A percentile compares a stretch with the other conserved stretches of the same genome.
phyloP scores from a whole-genome alignment of 495 filamentous ascomycete genomes.

The Friedmanniomyces endolithicus region DNA sequence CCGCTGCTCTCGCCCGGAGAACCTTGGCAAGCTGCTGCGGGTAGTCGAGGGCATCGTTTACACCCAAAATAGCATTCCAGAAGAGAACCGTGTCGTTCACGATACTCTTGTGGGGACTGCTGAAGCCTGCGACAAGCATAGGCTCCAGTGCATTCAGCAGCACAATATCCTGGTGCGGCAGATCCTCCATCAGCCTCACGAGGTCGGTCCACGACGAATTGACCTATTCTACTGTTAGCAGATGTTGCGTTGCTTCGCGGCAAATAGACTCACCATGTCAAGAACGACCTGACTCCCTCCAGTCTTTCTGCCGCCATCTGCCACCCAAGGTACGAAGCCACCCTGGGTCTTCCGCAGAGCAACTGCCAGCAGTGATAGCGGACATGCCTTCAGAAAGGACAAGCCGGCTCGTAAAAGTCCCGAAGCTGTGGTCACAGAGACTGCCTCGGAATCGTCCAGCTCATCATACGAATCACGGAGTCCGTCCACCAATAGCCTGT shows the following conservation, averaged over 20 bases:
- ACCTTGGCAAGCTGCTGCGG: slow-evolving; percentile 36
- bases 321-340: slow-evolving; percentile 48
- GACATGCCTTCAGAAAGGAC: slow-evolving; percentile 30
- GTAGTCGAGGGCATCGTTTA: slow-evolving; percentile 35
- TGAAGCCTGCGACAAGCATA: slow-evolving; percentile 45
- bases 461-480: slow-evolving; percentile 28
- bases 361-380: slow-evolving; percentile 23
- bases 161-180: slow-evolving; percentile 31
- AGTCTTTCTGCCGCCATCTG: slow-evolving; percentile 34
- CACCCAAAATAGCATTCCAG: slow-evolving; percentile 49
- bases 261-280: slow-evolving; percentile 1
- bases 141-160: slow-evolving; percentile 38
- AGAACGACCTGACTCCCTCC: neutral
- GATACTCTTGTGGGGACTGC: slow-evolving; percentile 41
- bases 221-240: neutral
- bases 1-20: slow-evolving; percentile 35
- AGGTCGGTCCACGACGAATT: slow-evolving; percentile 1
- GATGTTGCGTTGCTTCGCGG: neutral
- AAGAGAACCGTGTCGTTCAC: slow-evolving; percentile 42
- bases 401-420: slow-evolving; percentile 27
- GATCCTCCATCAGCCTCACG: slow-evolving; percentile 7
- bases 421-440: slow-evolving; percentile 3
- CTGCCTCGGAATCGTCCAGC: neutral
- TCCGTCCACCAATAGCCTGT: slow-evolving; percentile 38
- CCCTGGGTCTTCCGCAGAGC: slow-evolving; percentile 45